phyloP scores from a whole-genome alignment of 352 stramenopile genomes.

The Phytophthora sansomeana region DNA sequence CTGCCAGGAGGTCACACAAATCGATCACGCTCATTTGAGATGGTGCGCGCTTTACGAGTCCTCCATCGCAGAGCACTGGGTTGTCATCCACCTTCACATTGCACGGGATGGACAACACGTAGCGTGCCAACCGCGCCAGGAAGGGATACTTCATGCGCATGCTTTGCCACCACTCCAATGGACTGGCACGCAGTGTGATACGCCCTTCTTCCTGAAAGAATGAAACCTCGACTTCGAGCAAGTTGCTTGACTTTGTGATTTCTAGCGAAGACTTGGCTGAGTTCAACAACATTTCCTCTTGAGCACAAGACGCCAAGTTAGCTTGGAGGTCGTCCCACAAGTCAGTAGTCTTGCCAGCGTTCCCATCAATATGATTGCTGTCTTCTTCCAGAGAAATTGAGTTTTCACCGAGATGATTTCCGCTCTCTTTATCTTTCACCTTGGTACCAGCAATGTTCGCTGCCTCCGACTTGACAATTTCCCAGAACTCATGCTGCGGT shows the following conservation, averaged over 20 bases:
- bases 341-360: constrained; percentile 42
- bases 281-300: constrained; percentile 79
- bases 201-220: constrained; percentile 78
- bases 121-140: constrained; percentile 66
- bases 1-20: constrained; percentile 55
- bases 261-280: constrained; percentile 74
- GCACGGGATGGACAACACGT: constrained; percentile 73
- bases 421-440: constrained; percentile 56
- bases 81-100: constrained; percentile 60
- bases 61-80: constrained; percentile 50
- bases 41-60: constrained; percentile 46
- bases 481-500: constrained; percentile 66
- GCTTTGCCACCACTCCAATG: constrained; percentile 80
- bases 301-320: constrained; percentile 70
- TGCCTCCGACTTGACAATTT: constrained; percentile 71
- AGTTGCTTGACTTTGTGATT: constrained; percentile 75
- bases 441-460: constrained; percentile 61
- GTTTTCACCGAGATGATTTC: constrained; percentile 48
- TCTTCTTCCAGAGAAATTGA: constrained; percentile 52
- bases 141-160: constrained; percentile 87
- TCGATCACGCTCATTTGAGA: constrained; percentile 50
- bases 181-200: constrained; percentile 66
- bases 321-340: constrained; percentile 84
- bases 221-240: constrained; percentile 81
- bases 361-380: constrained; percentile 37